Evolutionary conservation across 495 filamentous ascomycete genomes (phyloP), one percentile per base, ranked within the genome.

Genomic region (Lasiosphaeria hispida): DNA sequence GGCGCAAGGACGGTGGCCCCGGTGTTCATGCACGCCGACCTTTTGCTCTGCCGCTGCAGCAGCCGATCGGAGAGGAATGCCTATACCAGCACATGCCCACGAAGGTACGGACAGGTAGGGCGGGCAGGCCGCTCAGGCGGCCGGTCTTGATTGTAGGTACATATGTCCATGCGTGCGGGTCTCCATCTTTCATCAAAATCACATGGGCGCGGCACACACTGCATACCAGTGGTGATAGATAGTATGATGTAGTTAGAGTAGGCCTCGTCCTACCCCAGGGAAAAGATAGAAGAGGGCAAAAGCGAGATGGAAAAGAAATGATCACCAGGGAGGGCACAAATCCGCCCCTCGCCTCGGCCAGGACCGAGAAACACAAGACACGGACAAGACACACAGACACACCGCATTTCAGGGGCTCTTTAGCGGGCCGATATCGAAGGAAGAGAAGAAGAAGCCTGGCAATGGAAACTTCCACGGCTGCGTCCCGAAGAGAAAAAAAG

Each of bases 21-120:
- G 41, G 48, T 23, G 35, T 60, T 63, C 50, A 65, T 63, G 63
- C 63, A 59, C 43, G 45, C 40, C 47, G 17, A 4, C 34, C 52
- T 9, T 30, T 19, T 44, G 41, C 13, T 36, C 53, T 38, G 53
- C 41, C 4, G 10, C 41, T 55, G 53, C 53, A 55, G 53, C 14
- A 37, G 53, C 10, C 42, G 33, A 55, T 55, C 53, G 45, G 23
- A 30, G 23, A 48, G 37, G 53, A 45, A 15, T 41, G 53, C 53
- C 33, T 47, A 45, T 45, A 45, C 43, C 15, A 23, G 9, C 17
- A 23, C 43, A 45, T 30, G 18, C 43, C 7, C 15, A 45, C 18
- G 18, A 11, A 23, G 43, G 3, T 9, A 10, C 23, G 5, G 23
- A 30, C 23, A 30, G 23, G 23, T 30, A 30, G 5, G 23, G 23